Evolutionary conservation across 2,329 filamentous ascomycete species (phyloP).

Genomic region (Elsinoe australis): DNA sequence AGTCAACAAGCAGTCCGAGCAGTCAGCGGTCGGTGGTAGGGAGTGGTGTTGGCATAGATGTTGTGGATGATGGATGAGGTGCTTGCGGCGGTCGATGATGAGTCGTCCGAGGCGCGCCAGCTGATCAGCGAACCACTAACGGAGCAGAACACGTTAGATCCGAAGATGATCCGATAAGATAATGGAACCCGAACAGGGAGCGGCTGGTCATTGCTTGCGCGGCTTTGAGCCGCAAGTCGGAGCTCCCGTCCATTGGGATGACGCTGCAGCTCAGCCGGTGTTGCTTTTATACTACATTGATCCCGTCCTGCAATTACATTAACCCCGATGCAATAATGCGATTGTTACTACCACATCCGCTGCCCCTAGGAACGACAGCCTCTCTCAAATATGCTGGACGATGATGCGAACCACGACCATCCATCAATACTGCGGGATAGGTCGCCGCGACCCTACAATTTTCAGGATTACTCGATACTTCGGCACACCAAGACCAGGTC

Average conservation of each 20-base stretch:
- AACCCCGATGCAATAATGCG: background rate
- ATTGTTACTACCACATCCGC: background rate
- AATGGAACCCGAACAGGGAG: background rate
- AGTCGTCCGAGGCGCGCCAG: constrained; percentile 1
- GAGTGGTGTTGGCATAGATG: background rate
- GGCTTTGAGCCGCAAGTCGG: background rate
- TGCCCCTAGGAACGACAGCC: background rate
- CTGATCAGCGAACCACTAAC: background rate
- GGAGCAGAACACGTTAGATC: constrained; percentile 7
- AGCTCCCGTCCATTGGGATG: constrained; percentile 13
- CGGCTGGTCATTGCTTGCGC: constrained; percentile 10
- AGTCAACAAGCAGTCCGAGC: constrained; percentile 9
- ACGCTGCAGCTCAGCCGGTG: constrained; percentile 14
- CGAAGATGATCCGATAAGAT: background rate
- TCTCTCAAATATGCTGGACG: constrained; percentile 1
- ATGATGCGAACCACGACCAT: constrained; percentile 1
- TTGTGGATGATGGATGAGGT: constrained; percentile 9
- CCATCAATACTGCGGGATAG: constrained; percentile 14
- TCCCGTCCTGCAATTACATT: background rate
- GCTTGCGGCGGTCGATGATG: constrained; percentile 8
- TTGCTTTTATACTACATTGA: background rate
- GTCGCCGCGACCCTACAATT: constrained; percentile 13
- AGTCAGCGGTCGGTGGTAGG: constrained; percentile 4
- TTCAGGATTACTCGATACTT: constrained; percentile 12
- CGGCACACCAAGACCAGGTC: background rate